Conservation (phyloP, 495 filamentous ascomycete species). For the Neurospora sp. region DNA sequence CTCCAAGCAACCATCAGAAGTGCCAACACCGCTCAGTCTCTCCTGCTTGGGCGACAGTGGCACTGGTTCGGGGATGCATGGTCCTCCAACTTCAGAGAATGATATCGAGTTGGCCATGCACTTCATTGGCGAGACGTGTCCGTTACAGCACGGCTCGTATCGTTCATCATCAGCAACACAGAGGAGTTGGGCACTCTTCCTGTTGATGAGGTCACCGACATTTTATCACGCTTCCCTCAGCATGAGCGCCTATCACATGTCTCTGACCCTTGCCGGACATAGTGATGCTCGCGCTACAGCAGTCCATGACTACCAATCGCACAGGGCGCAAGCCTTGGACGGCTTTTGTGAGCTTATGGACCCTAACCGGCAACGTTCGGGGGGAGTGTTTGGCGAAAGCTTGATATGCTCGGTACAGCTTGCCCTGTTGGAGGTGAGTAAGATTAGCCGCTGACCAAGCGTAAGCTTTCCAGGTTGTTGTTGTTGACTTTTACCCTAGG, state of each 20-base stretch:
- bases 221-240: slow-evolving; percentile 3
- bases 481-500: not conserved
- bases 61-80: not conserved
- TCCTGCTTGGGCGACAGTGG: not conserved
- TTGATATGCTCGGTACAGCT: slow-evolving; percentile 3
- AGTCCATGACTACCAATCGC: slow-evolving; percentile 1
- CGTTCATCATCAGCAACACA: not conserved
- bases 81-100: not conserved
- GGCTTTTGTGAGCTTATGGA: not conserved
- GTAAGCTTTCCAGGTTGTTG: not conserved
- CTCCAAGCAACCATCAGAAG: not conserved
- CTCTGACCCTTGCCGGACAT: not conserved
- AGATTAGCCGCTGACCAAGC: too few relatives aligned
- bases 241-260: slow-evolving; percentile 1
- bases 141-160: not conserved
- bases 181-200: slow-evolving; percentile 1
- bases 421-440: slow-evolving; percentile 4
- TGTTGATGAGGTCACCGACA: not conserved
- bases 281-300: not conserved
- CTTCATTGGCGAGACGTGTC: slow-evolving; percentile 1
- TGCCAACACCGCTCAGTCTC: not conserved
- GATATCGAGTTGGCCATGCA: slow-evolving; percentile 2
- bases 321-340: not conserved
- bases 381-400: not conserved
- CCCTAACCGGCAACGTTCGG: not conserved